phyloP scores from a whole-genome alignment of 148 eudicot genomes.

The Vaccinium macrocarpon region DNA sequence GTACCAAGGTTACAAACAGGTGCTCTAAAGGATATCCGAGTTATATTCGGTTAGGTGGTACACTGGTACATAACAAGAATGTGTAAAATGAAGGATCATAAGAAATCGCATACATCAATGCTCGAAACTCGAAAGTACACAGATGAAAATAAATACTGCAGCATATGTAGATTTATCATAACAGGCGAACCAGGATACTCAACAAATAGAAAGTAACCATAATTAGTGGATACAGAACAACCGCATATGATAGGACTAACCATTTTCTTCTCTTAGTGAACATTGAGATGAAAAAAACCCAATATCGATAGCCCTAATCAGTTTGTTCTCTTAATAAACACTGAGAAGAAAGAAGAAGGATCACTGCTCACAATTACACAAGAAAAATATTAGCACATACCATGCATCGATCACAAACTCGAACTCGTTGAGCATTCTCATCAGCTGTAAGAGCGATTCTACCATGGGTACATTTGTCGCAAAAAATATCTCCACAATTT shows the following conservation, averaged over 20 bases:
- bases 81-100: not conserved
- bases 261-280: not conserved
- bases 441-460: slow-evolving; percentile 72
- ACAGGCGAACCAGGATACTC: not conserved
- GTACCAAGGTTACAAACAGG: not conserved
- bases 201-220: not conserved
- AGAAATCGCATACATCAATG: not conserved
- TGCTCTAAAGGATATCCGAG: not conserved
- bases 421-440: slow-evolving; percentile 69
- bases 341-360: not conserved
- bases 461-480: slow-evolving; percentile 85
- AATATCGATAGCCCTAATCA: not conserved
- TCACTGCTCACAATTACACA: not conserved
- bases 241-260: not conserved
- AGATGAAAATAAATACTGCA: not conserved
- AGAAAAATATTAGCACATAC: slow-evolving; percentile 26
- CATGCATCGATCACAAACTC: slow-evolving; percentile 87
- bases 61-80: not conserved
- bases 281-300: not conserved
- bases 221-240: not conserved
- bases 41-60: not conserved
- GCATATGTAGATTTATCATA: not conserved
- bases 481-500: slow-evolving; percentile 79
- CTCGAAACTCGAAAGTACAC: not conserved
- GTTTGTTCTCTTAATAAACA: not conserved